Evolutionary conservation across 164 flowering plant genomes (phyloP), one percentile per base, ranked within the genome.

Genomic region (Annona squamosa): DNA sequence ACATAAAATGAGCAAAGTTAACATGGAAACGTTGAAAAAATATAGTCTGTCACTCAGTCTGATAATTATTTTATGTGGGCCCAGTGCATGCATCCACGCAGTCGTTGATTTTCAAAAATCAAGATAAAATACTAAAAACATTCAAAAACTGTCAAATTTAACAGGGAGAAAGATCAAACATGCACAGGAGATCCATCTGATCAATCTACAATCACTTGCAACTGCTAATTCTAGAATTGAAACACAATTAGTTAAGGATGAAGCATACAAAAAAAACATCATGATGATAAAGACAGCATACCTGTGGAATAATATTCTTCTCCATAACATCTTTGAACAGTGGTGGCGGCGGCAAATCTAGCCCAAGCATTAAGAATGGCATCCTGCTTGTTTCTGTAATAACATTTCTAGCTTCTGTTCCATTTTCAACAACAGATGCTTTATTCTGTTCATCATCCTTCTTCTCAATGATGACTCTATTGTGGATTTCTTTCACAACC

Each of bases 281-380:
- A 63, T 1, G 65, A 63, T 48, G 52, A 48, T 52, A 16, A 12
- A 9, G 59, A 12, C 13, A 16, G 59, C 76, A 56, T 46, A 95
- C 98, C 98, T 96, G 99, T 42, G 99, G 98, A 52, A 96, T 93
- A 26, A 95, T 95, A 74, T 93, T 95, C 79, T 95, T 93, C 85
- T 93, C 99, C 97, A 93, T 91, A 69, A 88, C 91, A 80, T 96
- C 98, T 81, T 88, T 84, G 78, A 96, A 96, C 59, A 93, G 91
- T 10, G 97, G 99, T 37, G 99, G 98, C 5, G 98, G 97, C 1
- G 98, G 99, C 82, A 96, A 87, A 86, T 96, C 99, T 71, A 96
- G 84, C 41, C 97, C 99, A 80, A 96, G 94, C 97, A 96, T 96
- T 77, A 96, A 80, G 81, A 96, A 93, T 9, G 97, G 97, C 99